Conservation (phyloP, 352 stramenopile species). For the Poterioochromonas sp. region DNA sequence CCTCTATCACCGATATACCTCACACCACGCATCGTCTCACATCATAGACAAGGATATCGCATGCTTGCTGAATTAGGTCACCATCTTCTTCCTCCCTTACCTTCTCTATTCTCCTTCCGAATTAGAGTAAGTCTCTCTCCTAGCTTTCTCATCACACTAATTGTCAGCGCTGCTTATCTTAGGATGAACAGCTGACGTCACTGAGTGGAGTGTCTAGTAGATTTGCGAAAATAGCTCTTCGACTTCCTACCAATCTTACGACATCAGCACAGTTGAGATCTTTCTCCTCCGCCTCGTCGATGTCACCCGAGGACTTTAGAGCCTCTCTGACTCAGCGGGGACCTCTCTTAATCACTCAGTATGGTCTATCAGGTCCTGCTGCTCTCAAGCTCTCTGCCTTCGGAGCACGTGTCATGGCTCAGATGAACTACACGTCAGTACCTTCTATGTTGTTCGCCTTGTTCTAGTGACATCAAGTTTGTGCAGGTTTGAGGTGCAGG, state of each 20-base stretch:
- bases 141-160: too few species aligned
- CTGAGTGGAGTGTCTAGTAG: constrained; percentile 41
- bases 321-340: constrained; percentile 50
- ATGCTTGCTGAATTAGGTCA: constrained; percentile 55
- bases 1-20: not conserved
- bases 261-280: too few species aligned
- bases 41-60: constrained; percentile 47
- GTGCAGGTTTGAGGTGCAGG: not conserved
- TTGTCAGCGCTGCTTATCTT: too few species aligned
- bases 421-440: constrained; percentile 53
- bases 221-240: constrained; percentile 43
- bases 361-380: constrained; percentile 61
- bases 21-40: not conserved
- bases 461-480: not conserved
- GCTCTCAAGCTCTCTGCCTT: constrained; percentile 64
- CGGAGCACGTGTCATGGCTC: constrained; percentile 56
- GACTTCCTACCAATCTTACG: not conserved
- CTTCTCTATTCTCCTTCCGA: constrained; percentile 65
- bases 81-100: constrained; percentile 53
- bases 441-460: constrained; percentile 50
- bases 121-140: constrained; percentile 39
- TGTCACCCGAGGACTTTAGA: not conserved
- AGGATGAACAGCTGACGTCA: constrained; percentile 25
- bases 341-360: constrained; percentile 65
- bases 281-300: not conserved